These are phyloP conservation scores for Keithomyces neogunnii DNA, from an alignment of 2,329 filamentous ascomycete species.

Conservation along the genomic window DNA sequence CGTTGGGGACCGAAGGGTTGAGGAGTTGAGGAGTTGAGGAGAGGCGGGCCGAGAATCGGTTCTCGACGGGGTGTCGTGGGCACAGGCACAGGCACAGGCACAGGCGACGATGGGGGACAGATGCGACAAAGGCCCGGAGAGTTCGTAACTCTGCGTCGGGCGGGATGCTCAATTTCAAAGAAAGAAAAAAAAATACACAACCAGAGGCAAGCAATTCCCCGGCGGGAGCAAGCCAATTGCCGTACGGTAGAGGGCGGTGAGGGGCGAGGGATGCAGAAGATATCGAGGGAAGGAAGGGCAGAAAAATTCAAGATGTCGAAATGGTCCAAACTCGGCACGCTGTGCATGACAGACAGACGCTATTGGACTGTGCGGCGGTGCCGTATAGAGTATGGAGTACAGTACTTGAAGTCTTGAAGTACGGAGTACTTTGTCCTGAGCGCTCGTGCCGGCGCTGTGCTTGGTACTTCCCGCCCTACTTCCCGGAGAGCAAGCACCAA, in stretches of 20 bases:
- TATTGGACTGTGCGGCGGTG: not conserved
- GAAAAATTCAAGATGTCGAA: conserved; percentile 6
- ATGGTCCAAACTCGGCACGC: not conserved
- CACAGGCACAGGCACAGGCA: not conserved
- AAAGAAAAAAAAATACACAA: not conserved
- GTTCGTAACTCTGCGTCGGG: not conserved
- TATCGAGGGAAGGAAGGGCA: not conserved
- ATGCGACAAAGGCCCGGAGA: not conserved
- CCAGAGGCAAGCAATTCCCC: not conserved
- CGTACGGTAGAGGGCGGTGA: not conserved
- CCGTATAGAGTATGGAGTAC: not conserved
- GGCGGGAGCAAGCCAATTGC: not conserved
- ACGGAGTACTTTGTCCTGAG: too few relatives aligned
- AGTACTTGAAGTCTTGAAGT: too few relatives aligned
- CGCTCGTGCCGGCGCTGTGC: too few relatives aligned
- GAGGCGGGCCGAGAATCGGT: conserved; percentile 5
- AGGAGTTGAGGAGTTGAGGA: not conserved
- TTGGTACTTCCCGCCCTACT: too few relatives aligned
- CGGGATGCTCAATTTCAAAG: not conserved
- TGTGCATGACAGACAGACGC: too few relatives aligned
- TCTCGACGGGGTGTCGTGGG: not conserved
- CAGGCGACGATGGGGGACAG: conserved; percentile 1
- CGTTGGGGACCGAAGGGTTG: not conserved
- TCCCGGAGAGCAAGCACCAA: too few relatives aligned
- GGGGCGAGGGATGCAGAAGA: not conserved